A percentile compares a stretch with the other conserved stretches of the same genome.
These are phyloP conservation scores for Dothistroma pini DNA, from an alignment of 2,329 filamentous ascomycete genomes.

Conservation along the genomic window DNA sequence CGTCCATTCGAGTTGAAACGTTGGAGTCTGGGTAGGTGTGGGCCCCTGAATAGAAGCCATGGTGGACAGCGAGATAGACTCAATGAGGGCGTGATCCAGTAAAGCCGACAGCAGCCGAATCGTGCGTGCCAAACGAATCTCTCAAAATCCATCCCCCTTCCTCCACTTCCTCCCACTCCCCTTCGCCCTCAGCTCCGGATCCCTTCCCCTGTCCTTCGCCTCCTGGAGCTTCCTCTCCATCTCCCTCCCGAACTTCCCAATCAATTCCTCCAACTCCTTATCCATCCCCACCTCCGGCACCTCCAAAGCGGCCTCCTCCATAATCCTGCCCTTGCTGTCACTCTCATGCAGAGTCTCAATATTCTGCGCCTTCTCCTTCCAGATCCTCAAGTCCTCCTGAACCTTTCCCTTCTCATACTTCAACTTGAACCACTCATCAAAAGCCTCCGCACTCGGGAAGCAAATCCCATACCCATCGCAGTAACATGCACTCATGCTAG, in stretches of 20 bases:
- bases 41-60: neutral
- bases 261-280: constrained; percentile 41
- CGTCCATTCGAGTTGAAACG: neutral
- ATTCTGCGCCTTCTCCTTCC: constrained; percentile 40
- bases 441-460: constrained; percentile 51
- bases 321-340: constrained; percentile 39
- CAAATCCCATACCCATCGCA: constrained; percentile 63
- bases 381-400: constrained; percentile 41
- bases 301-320: constrained; percentile 37
- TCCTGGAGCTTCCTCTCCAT: constrained; percentile 42
- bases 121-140: neutral
- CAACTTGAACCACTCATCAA: constrained; percentile 48
- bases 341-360: constrained; percentile 37
- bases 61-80: neutral
- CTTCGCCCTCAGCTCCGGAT: constrained; percentile 50
- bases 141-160: constrained; percentile 54
- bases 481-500: constrained; percentile 55
- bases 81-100: neutral
- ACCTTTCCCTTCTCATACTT: constrained; percentile 41
- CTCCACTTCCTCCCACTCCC: constrained; percentile 54
- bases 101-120: neutral
- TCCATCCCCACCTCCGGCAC: constrained; percentile 44
- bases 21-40: neutral
- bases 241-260: constrained; percentile 42
- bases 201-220: constrained; percentile 50